phyloP scores from a whole-genome alignment of 768 basidiomycete species.

The Lactarius hengduanensis region DNA sequence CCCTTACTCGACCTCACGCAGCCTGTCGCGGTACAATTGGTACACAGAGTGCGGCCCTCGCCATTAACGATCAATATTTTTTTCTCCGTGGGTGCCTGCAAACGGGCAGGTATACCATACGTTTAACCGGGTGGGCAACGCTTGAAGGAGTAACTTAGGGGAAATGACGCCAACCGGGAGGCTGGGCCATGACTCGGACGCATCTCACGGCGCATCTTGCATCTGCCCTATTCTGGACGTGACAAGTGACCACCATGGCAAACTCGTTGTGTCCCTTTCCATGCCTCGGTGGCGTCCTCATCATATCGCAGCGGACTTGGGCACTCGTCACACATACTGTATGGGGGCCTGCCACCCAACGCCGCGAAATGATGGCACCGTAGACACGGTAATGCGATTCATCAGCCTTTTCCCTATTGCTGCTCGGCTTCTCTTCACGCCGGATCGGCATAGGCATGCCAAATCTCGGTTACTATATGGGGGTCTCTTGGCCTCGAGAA shows the following conservation, averaged over 20 bases:
- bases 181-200: too few relatives aligned
- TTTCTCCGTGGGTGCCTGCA: background rate
- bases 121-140: background rate
- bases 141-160: background rate
- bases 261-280: background rate
- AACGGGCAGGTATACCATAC: background rate
- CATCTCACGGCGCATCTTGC: background rate
- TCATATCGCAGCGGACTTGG: background rate
- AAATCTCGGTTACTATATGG: background rate
- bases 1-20: background rate
- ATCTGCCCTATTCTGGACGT: constrained; percentile 1
- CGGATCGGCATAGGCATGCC: background rate
- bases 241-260: background rate
- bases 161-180: background rate
- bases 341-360: background rate
- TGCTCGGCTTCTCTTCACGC: background rate
- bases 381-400: background rate
- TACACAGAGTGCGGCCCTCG: background rate
- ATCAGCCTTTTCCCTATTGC: background rate
- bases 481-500: background rate
- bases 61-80: background rate
- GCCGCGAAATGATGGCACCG: background rate
- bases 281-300: background rate
- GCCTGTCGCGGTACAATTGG: background rate
- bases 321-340: background rate